Percentiles rank a stretch among this genome's conserved stretches.
Evolutionary conservation across 2,329 filamentous ascomycete genomes (phyloP).

Genomic region (Apiospora saccharicola): DNA sequence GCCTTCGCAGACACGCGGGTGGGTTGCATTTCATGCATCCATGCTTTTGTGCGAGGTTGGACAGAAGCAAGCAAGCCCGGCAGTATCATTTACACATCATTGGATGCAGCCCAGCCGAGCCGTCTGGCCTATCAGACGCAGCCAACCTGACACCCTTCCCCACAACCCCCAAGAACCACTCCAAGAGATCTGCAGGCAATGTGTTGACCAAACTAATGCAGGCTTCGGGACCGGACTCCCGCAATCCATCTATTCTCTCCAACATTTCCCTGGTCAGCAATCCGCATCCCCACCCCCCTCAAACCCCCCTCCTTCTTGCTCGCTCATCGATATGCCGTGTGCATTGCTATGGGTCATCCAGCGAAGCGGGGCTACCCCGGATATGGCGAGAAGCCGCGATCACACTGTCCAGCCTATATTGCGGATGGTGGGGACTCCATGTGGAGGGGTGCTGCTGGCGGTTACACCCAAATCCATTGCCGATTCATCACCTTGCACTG

Average conservation of each 20-base stretch:
- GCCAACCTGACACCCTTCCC: not conserved
- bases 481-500: too few relatives aligned
- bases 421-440: not conserved
- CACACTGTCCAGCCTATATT: not conserved
- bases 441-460: not conserved
- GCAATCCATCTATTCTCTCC: not conserved
- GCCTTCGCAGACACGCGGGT: not conserved
- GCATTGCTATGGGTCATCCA: not conserved
- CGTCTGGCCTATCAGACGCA: not conserved
- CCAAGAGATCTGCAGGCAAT: not conserved
- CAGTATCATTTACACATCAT: not conserved
- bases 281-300: not conserved
- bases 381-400: not conserved
- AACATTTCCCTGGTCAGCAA: not conserved
- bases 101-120: not conserved
- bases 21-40: not conserved
- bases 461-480: not conserved
- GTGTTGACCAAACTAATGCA: not conserved
- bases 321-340: not conserved
- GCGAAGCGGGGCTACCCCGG: not conserved
- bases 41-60: not conserved
- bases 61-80: not conserved
- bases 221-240: not conserved
- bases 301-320: not conserved
- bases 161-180: too few relatives aligned